Base-by-base conservation (phyloP, 768 basidiomycete genomes). In the Boletales sp. region DNA sequence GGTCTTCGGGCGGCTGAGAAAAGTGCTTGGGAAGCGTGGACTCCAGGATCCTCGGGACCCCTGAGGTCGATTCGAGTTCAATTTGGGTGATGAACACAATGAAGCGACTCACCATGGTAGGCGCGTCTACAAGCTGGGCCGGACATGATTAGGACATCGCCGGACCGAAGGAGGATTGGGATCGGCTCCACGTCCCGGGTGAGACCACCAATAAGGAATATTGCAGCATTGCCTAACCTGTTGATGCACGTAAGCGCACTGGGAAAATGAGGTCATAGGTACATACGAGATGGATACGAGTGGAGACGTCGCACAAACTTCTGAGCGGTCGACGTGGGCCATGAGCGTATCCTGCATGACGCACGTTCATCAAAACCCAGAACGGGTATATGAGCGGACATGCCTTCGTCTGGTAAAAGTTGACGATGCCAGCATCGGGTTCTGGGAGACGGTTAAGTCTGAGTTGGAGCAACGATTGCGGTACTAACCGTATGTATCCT, bases 251-350 rank as follows among this genome's bases (percentile, higher is more conserved):
- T 55, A 3, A 49, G 37, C 25, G 17, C 47, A 32, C 33, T 17
- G n/a, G 33, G 18, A 3, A 17, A 34, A 15, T 11, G 44, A 18
- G 15, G 12, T 15, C 9, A 18, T 10, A 14, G 10, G 32, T 15
- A 67, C 87, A 59, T 57, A 94, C 94, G 94, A 96, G 44, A 99
- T 84, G 0, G 93, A 96, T 6, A 97, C 90, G 0, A 99, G 78
- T 0, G 95, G 95, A 0, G 91, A 86, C 5, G 90, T 90, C 2
- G 91, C 84, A 58, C 94, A 95, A 9, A 95, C 78, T 70, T 99
- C 95, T 18, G 94, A 93, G 17, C 90, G 87, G 67, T 99, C 95
- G n/a, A 96, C 91, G 66, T 99, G 95, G 0, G 82, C 95, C 87
- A 97, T 97, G 17, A 99, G 80, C 0, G 93, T 90, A 55, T 98